phyloP scores from a whole-genome alignment of 2,329 filamentous ascomycete species.

The Neofusicoccum ribis region DNA sequence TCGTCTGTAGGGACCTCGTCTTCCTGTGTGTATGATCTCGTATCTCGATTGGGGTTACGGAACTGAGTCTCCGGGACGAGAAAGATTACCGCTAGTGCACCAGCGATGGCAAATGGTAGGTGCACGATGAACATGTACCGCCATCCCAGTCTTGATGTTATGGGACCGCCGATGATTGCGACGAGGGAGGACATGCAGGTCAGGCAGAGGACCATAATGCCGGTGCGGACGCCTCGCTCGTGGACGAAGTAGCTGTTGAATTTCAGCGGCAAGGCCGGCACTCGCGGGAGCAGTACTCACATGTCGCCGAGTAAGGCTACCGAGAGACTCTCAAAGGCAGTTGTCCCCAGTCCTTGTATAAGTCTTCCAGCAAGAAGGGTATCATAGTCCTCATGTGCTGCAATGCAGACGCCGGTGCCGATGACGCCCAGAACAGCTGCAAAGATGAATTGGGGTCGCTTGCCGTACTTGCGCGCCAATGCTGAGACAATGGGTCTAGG shows the following conservation, averaged over 20 bases:
- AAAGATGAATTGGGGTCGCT: conserved; percentile 37
- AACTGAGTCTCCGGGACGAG: conserved; percentile 34
- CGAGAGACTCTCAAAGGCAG: conserved; percentile 36
- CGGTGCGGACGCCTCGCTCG: conserved; percentile 32
- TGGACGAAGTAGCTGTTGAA: conserved; percentile 31
- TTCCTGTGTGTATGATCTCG: background rate
- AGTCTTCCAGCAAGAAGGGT: conserved; percentile 36
- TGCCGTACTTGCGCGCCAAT: conserved; percentile 37
- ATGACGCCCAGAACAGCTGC: conserved; percentile 33
- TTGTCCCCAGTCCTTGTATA: conserved; percentile 34
- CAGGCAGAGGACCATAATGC: conserved; percentile 33
- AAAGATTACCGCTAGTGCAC: conserved; percentile 28
- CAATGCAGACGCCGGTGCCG: conserved; percentile 33
- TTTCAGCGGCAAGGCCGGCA: background rate
- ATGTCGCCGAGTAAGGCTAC: conserved; percentile 37
- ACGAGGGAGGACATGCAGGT: conserved; percentile 34
- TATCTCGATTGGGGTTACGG: background rate
- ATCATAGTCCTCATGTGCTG: conserved; percentile 33
- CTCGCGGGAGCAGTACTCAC: conserved; percentile 7
- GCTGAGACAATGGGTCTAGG: conserved; percentile 32
- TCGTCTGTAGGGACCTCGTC: background rate
- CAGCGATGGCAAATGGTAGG: conserved; percentile 31
- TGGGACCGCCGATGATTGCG: conserved; percentile 30
- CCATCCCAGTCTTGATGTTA: conserved; percentile 32
- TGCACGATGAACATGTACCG: conserved; percentile 32